Conservation (phyloP, 2,329 filamentous ascomycete genomes). For the Ceratocystis albifundus region DNA sequence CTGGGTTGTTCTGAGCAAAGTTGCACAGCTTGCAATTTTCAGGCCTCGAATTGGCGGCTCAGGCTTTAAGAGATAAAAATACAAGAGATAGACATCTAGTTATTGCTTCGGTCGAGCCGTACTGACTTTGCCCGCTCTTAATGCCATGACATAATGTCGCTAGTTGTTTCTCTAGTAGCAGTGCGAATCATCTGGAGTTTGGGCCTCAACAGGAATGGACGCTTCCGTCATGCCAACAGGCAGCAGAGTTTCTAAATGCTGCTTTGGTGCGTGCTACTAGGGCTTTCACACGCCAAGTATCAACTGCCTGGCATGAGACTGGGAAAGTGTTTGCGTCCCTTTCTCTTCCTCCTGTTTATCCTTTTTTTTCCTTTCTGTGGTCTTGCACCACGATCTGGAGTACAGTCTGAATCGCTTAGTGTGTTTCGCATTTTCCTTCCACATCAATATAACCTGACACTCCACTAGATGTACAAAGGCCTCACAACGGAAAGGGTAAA, state of each 20-base stretch:
- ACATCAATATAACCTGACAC: background rate
- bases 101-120: background rate
- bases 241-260: background rate
- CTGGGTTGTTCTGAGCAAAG: background rate
- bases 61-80: too few relatives aligned
- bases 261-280: background rate
- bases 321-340: background rate
- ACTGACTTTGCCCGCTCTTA: background rate
- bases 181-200: background rate
- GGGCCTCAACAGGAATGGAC: background rate
- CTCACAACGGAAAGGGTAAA: background rate
- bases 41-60: background rate
- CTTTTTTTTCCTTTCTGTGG: background rate
- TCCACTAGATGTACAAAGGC: background rate
- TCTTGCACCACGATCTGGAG: background rate
- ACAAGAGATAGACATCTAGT: background rate
- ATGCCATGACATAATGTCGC: background rate
- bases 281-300: background rate
- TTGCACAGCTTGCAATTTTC: background rate
- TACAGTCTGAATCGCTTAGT: conserved; percentile 6
- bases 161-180: background rate
- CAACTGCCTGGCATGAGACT: background rate
- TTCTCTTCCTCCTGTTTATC: background rate
- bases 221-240: background rate
- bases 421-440: background rate